These are phyloP conservation scores for Typha latifolia DNA, from an alignment of 176 grass and related monocot species.

Conservation along the genomic window DNA sequence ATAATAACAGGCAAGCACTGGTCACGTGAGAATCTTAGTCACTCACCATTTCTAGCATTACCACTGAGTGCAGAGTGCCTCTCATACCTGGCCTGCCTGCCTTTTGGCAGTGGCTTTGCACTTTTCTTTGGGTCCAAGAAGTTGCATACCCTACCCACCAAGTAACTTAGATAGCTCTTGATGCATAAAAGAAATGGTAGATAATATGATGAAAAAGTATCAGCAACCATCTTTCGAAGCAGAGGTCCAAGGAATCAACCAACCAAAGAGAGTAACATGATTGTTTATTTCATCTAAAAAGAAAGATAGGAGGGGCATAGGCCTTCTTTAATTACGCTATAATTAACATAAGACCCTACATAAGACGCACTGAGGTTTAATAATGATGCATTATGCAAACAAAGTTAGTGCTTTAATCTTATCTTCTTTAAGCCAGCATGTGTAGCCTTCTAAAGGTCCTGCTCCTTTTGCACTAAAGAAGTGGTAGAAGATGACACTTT, in stretches of 20 bases:
- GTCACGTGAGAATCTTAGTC: constrained; percentile 64
- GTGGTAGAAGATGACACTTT: constrained; percentile 30
- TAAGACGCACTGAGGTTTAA: constrained; percentile 9
- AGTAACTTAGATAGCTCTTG: constrained; percentile 11
- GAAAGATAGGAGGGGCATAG: constrained; percentile 5
- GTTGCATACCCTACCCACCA: constrained; percentile 3
- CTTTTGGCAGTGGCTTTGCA: constrained; percentile 32
- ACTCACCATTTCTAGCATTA: constrained; percentile 29
- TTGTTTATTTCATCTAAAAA: constrained; percentile 11
- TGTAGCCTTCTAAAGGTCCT: constrained; percentile 35
- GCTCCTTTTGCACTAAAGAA: constrained; percentile 50
- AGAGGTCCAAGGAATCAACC: constrained; percentile 40
- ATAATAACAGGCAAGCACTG: constrained; percentile 20
- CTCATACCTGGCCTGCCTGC: constrained; percentile 12
- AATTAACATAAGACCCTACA: constrained; percentile 16
- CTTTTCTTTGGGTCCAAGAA: constrained; percentile 12
- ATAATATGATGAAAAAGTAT: constrained; percentile 5
- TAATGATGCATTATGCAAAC: constrained; percentile 10
- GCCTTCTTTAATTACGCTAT: constrained; percentile 32
- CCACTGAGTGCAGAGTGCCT: constrained; percentile 16
- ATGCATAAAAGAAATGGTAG: background rate
- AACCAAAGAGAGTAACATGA: constrained; percentile 23
- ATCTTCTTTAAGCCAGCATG: constrained; percentile 52
- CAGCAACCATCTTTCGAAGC: constrained; percentile 12
- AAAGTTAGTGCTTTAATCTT: constrained; percentile 44